Evolutionary conservation across 805 yeast species (phyloP).

Genomic region (Myxozyma geophila): DNA sequence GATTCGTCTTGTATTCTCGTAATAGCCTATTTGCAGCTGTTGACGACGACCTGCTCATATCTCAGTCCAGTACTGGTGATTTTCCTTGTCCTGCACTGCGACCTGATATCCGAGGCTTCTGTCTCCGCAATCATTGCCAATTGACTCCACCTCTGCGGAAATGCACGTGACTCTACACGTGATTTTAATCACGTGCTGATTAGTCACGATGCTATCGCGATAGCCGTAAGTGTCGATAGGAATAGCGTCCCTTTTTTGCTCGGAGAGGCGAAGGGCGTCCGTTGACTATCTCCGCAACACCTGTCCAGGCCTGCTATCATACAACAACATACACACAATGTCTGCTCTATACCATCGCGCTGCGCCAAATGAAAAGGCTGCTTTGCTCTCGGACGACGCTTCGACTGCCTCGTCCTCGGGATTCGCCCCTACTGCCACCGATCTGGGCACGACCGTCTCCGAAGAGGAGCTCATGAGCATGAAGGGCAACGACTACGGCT

Average conservation of each 20-base stretch:
- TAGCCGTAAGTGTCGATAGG: not conserved
- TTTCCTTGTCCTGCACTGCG: too few species aligned
- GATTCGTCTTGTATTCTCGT: constrained; percentile 18
- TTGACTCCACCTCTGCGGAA: not conserved
- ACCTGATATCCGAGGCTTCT: not conserved
- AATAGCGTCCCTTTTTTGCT: not conserved
- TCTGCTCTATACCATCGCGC: constrained; percentile 16
- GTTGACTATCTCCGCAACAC: not conserved
- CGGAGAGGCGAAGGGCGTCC: too few species aligned
- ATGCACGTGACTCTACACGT: constrained; percentile 1
- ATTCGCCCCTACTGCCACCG: constrained; percentile 2
- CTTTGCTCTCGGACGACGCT: constrained; percentile 2
- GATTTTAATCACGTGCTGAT: not conserved
- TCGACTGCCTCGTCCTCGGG: constrained; percentile 6
- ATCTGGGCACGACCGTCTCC: constrained; percentile 9
- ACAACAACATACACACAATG: constrained; percentile 5
- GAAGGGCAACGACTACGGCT: constrained; percentile 30
- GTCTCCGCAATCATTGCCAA: not conserved
- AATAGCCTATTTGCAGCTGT: constrained; percentile 29
- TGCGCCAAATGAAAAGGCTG: not conserved
- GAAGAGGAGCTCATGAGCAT: constrained; percentile 19
- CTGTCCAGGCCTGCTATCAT: not conserved
- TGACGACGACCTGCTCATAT: constrained; percentile 6
- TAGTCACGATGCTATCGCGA: not conserved
- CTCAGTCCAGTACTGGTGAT: not conserved